Percentiles rank a stretch among this genome's conserved stretches.
These are phyloP conservation scores for Massospora cicadina DNA, from an alignment of 371 early-diverging fungal species.

Conservation along the genomic window DNA sequence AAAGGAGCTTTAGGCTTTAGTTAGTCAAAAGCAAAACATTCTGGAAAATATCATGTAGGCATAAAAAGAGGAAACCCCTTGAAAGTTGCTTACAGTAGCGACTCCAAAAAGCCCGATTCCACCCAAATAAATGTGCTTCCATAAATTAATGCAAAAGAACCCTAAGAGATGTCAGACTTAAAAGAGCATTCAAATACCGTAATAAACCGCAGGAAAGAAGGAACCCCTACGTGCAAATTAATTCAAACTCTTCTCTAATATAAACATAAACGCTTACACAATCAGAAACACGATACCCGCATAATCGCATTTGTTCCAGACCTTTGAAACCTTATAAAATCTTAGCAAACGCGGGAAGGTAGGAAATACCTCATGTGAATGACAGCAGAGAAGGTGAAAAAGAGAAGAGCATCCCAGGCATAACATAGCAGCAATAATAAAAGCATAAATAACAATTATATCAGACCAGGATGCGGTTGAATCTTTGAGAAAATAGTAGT, in stretches of 20 bases:
- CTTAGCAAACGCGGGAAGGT: background rate
- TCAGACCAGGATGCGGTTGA: constrained; percentile 28
- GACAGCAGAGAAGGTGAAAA: constrained; percentile 77
- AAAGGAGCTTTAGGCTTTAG: constrained; percentile 22
- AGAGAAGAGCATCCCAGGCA: constrained; percentile 64
- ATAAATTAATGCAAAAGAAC: constrained; percentile 43
- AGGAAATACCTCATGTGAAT: constrained; percentile 54
- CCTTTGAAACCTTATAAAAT: constrained; percentile 18
- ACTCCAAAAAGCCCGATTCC: constrained; percentile 41
- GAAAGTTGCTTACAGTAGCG: constrained; percentile 25
- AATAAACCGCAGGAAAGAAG: constrained; percentile 52
- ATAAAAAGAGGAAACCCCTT: too few relatives aligned
- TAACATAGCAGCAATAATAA: constrained; percentile 43
- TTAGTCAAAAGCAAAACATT: background rate
- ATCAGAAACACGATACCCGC: constrained; percentile 76
- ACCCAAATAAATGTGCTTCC: constrained; percentile 40
- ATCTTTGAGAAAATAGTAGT: constrained; percentile 5
- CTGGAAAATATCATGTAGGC: too few relatives aligned
- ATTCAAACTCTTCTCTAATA: constrained; percentile 4
- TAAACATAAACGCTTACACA: constrained; percentile 28
- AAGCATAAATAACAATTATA: constrained; percentile 39
- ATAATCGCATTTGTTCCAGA: constrained; percentile 81
- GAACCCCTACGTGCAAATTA: constrained; percentile 29
- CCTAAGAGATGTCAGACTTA: constrained; percentile 17
- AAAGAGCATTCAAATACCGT: constrained; percentile 28